Conservation (phyloP, 345 rosid genomes). For the Anacardium occidentale region DNA sequence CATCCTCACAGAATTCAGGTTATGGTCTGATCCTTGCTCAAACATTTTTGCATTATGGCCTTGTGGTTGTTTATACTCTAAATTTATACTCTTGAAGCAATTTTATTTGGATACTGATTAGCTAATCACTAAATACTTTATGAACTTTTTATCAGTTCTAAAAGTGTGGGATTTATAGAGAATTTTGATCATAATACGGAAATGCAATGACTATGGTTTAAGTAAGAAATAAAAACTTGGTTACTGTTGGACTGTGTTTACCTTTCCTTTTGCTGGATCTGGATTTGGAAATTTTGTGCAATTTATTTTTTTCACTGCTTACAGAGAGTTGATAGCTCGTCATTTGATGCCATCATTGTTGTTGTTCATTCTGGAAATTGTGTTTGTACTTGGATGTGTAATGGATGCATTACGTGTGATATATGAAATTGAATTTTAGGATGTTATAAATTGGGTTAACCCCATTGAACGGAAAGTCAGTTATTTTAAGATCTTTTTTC, state of each 20-base stretch:
- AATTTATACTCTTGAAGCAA: neutral
- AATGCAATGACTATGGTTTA: neutral
- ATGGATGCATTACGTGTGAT: neutral
- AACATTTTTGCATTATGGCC: neutral
- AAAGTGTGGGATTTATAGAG: neutral
- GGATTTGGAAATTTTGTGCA: neutral
- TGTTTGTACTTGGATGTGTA: slow-evolving; percentile 1
- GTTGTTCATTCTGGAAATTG: neutral
- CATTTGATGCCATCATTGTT: neutral
- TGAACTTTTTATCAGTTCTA: neutral
- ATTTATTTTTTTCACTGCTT: neutral
- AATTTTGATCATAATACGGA: neutral
- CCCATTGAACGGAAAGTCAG: neutral
- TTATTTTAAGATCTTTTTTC: neutral
- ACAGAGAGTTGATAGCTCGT: neutral
- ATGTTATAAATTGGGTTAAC: neutral
- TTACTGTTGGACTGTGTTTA: neutral
- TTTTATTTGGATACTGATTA: neutral
- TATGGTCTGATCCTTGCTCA: slow-evolving; percentile 18
- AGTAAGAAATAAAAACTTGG: slow-evolving; percentile 1
- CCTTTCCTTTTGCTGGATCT: neutral
- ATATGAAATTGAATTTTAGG: neutral
- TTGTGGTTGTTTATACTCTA: slow-evolving; percentile 7
- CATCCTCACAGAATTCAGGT: slow-evolving; percentile 95
- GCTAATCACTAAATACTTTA: neutral